Evolutionary conservation across 805 yeast species (phyloP).

Genomic region (Metschnikowia peoriensis): DNA sequence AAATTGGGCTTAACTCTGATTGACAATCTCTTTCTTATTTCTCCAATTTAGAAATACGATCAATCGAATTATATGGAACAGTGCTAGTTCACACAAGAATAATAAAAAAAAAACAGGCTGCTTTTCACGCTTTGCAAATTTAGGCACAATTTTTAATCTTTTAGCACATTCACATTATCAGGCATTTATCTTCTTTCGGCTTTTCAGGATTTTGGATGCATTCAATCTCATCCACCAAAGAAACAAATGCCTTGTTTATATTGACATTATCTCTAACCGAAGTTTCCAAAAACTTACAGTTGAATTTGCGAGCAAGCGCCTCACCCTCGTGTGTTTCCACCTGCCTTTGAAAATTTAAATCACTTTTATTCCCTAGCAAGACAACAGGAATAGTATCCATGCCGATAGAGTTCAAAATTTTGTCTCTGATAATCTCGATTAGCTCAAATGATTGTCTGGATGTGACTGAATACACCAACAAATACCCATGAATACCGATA

Average conservation of each 20-base stretch:
- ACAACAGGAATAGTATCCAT: conserved; percentile 48
- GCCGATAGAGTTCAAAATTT: conserved; percentile 68
- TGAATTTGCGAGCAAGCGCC: conserved; percentile 42
- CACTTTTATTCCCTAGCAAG: conserved; percentile 26
- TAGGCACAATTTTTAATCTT: not conserved
- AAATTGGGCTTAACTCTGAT: no score
- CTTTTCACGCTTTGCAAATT: no score
- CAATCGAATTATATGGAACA: no score
- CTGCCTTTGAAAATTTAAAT: conserved; percentile 19
- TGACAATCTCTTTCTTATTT: no score
- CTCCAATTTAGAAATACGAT: no score
- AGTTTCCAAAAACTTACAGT: conserved; percentile 48
- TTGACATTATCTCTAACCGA: conserved; percentile 48
- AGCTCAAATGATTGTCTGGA: conserved; percentile 76
- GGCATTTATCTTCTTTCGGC: conserved; percentile 50
- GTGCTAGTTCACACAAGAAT: no score
- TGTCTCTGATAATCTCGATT: conserved; percentile 74
- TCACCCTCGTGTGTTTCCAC: conserved; percentile 30
- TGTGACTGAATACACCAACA: conserved; percentile 78
- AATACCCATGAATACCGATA: conserved; percentile 80
- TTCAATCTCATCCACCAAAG: conserved; percentile 59
- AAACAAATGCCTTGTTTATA: conserved; percentile 54
- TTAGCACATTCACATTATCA: conserved; percentile 33
- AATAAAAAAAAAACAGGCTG: no score
- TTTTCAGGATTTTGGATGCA: conserved; percentile 52